Evolutionary conservation across 768 basidiomycete genomes (phyloP).

Genomic region (Pulveroboletus sp.): DNA sequence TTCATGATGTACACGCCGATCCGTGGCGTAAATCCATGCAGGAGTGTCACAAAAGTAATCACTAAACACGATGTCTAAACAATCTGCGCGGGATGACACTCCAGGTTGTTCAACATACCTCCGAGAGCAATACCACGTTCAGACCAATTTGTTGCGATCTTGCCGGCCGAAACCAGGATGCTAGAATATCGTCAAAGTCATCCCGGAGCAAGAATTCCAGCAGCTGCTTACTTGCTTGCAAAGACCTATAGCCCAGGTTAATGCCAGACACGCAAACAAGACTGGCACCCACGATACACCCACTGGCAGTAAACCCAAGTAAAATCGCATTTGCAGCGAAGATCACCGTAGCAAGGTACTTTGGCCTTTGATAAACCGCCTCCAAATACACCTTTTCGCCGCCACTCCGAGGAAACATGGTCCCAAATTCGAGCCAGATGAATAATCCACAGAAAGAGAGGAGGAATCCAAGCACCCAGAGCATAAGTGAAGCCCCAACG

Average conservation of each 20-base stretch:
- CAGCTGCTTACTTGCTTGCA: conserved; percentile 31
- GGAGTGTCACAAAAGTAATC: conserved; percentile 44
- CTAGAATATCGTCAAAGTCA: conserved; percentile 22
- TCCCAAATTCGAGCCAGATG: conserved; percentile 62
- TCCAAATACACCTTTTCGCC: conserved; percentile 66
- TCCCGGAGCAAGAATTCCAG: rapidly evolving
- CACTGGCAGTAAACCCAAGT: conserved; percentile 40
- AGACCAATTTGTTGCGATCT: conserved; percentile 42
- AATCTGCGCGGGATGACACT: background rate
- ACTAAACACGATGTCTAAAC: conserved; percentile 29
- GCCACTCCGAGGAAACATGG: conserved; percentile 61
- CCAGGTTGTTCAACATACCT: conserved; percentile 30
- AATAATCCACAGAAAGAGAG: conserved; percentile 59
- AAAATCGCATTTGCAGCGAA: conserved; percentile 49
- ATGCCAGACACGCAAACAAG: background rate
- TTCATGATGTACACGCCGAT: conserved; percentile 52
- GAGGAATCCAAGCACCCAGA: conserved; percentile 61
- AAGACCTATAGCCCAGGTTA: conserved; percentile 25
- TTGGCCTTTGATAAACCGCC: conserved; percentile 48
- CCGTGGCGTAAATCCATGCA: conserved; percentile 51
- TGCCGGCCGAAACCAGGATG: conserved; percentile 47
- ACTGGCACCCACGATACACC: conserved; percentile 44
- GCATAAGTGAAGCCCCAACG: conserved; percentile 58
- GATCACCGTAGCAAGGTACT: conserved; percentile 45
- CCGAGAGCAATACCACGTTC: conserved; percentile 59